Evolutionary conservation across 495 filamentous ascomycete species (phyloP).

Genomic region (Aspergillus indologenus): DNA sequence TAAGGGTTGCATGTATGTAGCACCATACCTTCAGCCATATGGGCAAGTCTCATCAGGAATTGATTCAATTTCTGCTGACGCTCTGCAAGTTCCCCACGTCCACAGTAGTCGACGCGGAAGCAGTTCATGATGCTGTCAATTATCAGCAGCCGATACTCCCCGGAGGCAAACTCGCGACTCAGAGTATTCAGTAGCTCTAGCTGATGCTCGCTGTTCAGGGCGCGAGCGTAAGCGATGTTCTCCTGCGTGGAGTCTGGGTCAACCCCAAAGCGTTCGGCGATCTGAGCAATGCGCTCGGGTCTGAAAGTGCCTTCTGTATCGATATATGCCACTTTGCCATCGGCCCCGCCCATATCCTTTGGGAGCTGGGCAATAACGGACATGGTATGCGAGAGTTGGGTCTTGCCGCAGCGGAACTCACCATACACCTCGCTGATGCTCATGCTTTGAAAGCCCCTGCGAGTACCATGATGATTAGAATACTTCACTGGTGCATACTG

Average conservation of each 20-base stretch:
- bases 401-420: constrained; percentile 78
- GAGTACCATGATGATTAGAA: background rate
- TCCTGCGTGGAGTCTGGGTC: constrained; percentile 65
- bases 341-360: constrained; percentile 66
- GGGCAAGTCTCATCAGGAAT: constrained; percentile 65
- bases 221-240: constrained; percentile 72
- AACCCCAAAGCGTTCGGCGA: constrained; percentile 71
- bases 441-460: constrained; percentile 74
- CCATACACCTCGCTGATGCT: constrained; percentile 73
- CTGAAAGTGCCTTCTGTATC: constrained; percentile 80
- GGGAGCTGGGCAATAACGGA: constrained; percentile 60
- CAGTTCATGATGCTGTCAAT: constrained; percentile 80
- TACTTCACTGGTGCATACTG: background rate
- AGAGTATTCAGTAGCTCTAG: constrained; percentile 66
- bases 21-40: constrained; percentile 66
- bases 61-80: constrained; percentile 73
- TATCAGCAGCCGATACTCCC: constrained; percentile 69
- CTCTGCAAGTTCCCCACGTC: constrained; percentile 72
- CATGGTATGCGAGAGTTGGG: constrained; percentile 67
- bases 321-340: constrained; percentile 78
- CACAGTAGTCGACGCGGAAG: constrained; percentile 72
- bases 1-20: background rate
- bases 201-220: constrained; percentile 75
- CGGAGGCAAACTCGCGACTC: constrained; percentile 61
- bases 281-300: constrained; percentile 68